Evolutionary conservation across 2,329 filamentous ascomycete species (phyloP).

Genomic region (Botrytis galanthina): DNA sequence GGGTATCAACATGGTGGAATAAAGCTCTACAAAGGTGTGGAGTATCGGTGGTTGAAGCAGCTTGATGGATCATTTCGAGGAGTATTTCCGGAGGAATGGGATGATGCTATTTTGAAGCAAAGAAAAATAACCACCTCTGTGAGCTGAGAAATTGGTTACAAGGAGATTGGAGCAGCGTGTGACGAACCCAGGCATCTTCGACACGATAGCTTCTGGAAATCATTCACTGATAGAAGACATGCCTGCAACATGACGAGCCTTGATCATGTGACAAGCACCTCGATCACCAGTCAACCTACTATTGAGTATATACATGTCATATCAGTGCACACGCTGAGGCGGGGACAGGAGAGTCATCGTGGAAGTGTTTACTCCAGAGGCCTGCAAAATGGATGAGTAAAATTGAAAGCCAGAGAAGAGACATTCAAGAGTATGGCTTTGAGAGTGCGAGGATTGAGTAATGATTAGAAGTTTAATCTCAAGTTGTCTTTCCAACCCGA

Average conservation of each 20-base stretch:
- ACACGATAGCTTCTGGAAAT: not conserved
- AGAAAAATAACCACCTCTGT: not conserved
- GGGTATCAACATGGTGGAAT: conserved; percentile 2
- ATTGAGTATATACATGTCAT: not conserved
- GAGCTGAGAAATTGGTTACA: not conserved
- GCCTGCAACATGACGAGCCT: not conserved
- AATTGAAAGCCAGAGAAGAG: not conserved
- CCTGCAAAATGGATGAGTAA: not conserved
- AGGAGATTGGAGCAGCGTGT: not conserved
- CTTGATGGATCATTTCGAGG: not conserved
- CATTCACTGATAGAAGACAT: not conserved
- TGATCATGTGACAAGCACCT: not conserved
- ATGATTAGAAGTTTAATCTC: not conserved
- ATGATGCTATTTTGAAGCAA: conserved; percentile 9
- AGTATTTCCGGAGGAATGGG: conserved; percentile 1
- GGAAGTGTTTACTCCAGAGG: not conserved
- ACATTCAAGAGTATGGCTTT: not conserved
- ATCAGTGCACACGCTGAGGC: not conserved
- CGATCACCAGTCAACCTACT: not conserved
- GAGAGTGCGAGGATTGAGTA: not conserved
- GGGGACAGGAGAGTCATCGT: not conserved
- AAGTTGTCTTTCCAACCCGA: not conserved
- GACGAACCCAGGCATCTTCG: not conserved
- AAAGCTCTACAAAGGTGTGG: not conserved
- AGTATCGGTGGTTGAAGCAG: conserved; percentile 14